phyloP scores from a whole-genome alignment of 2,329 filamentous ascomycete species.

The Phyllachora maydis region DNA sequence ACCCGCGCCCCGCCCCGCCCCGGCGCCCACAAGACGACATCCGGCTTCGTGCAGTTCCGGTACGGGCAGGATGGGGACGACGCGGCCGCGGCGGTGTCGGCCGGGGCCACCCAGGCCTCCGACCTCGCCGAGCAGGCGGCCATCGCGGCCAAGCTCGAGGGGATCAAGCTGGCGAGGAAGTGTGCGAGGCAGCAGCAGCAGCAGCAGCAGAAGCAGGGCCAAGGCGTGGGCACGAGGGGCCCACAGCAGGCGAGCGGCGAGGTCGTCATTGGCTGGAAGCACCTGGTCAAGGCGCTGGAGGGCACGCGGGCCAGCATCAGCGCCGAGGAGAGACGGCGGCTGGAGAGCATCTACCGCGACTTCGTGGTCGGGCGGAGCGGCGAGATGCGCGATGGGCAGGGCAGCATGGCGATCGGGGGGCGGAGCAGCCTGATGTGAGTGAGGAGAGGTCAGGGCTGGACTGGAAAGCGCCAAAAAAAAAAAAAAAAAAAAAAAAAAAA shows the following conservation, averaged over 20 bases:
- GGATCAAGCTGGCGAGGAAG: conserved; percentile 52
- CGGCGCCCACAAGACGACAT: conserved; percentile 12
- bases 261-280: conserved; percentile 67
- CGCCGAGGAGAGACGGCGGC: conserved; percentile 48
- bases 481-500: no score
- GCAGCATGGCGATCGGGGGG: conserved; percentile 78
- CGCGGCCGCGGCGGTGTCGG: conserved; percentile 15
- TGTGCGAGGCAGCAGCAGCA: conserved; percentile 27
- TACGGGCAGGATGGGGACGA: conserved; percentile 43
- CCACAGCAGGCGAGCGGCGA: conserved; percentile 22
- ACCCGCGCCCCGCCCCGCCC: no score
- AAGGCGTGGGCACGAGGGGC: conserved; percentile 5
- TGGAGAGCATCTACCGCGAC: conserved; percentile 72
- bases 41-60: conserved; percentile 58
- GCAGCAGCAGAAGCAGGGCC: no score
- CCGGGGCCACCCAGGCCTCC: conserved; percentile 26
- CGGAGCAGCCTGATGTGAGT: conserved; percentile 84
- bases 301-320: conserved; percentile 71
- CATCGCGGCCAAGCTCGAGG: conserved; percentile 63
- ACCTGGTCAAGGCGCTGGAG: conserved; percentile 58
- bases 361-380: conserved; percentile 86
- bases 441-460: no score
- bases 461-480: no score
- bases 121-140: conserved; percentile 55
- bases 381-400: conserved; percentile 87